These are phyloP conservation scores for Chrysoporthe austroafricana DNA, from an alignment of 2,329 filamentous ascomycete species.

Conservation along the genomic window DNA sequence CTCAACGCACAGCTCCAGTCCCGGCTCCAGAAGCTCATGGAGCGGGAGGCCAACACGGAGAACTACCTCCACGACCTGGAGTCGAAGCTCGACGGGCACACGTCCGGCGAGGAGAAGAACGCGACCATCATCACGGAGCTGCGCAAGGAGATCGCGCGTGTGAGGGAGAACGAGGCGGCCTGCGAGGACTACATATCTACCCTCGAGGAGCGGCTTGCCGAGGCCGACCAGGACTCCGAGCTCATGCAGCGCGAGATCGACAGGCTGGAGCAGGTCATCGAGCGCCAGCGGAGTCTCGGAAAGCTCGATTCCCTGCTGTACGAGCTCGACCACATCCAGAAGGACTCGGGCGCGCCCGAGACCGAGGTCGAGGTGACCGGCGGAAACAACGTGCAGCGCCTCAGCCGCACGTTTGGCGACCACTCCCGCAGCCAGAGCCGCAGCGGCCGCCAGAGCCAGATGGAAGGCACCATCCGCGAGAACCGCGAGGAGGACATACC, in stretches of 20 bases:
- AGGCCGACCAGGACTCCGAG: conserved; percentile 94
- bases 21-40: conserved; percentile 88
- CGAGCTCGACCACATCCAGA: conserved; percentile 80
- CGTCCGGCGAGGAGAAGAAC: conserved; percentile 91
- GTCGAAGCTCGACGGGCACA: conserved; percentile 85
- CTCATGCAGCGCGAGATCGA: conserved; percentile 97
- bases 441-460: conserved; percentile 56
- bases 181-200: conserved; percentile 98
- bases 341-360: conserved; percentile 54
- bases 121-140: conserved; percentile 82
- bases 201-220: conserved; percentile 89
- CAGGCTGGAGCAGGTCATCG: conserved; percentile 89
- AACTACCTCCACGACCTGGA: conserved; percentile 92
- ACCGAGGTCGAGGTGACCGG: conserved; percentile 42
- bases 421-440: conserved; percentile 60
- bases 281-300: conserved; percentile 91
- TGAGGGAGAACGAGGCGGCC: conserved; percentile 86
- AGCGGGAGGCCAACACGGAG: conserved; percentile 90
- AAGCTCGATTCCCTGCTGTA: conserved; percentile 92
- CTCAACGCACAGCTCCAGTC: conserved; percentile 88
- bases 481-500: conserved; percentile 48
- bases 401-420: conserved; percentile 47
- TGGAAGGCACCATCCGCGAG: conserved; percentile 60
- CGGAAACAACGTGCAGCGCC: conserved; percentile 49
- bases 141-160: conserved; percentile 85